Evolutionary conservation across 23 red algal genomes (phyloP), one percentile per base, ranked within the genome.

Genomic region (Gracilariopsis chorda): DNA sequence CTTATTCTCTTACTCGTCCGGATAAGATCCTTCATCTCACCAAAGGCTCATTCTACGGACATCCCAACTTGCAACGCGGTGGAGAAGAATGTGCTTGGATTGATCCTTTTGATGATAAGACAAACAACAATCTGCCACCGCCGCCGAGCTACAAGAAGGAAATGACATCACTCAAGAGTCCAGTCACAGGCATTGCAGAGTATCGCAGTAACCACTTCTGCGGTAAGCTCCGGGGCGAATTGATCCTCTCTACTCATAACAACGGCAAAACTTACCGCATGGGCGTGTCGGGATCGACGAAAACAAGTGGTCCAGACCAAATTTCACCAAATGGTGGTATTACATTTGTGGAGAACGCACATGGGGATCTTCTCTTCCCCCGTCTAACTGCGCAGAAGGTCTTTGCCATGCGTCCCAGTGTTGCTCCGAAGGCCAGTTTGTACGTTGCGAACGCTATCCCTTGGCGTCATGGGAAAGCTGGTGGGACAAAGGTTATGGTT

Each of bases 191-290:
- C 1, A 77, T 92, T 75, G 33, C 13, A 0, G 88, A 92, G 43
- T 92, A 92, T 75, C 46, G 62, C 42, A 75, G 40, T 14, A 83
- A 70, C 56, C 74, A 83, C 56, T 92, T 82, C 44, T 92, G 88
- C 74, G 63, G 88, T 33, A 83, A 68, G 17, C 46, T 92, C 9
- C 58, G 78, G 2, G 60, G 64, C 10, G 76, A 92, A 11, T 51
- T 92, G 36, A 68, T 92, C 19, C 47, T 92, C 17, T 92, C 88
- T 20, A 73, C 76, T 27, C 78, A 84, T 37, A 93, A 93, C 21
- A 65, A 44, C 6, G 68, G 65, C 13, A 77, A 86, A 49, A 93
- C 78, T 8, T 85, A 75, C 45, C 59, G 76, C 9, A 74, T 93
- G 78, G 43, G 42, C 6, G 78, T 84, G 62, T 45, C 52, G 24